A percentile compares a stretch with the other conserved stretches of the same genome.
Evolutionary conservation across 768 basidiomycete genomes (phyloP).

Genomic region (Serpula lacrymans): DNA sequence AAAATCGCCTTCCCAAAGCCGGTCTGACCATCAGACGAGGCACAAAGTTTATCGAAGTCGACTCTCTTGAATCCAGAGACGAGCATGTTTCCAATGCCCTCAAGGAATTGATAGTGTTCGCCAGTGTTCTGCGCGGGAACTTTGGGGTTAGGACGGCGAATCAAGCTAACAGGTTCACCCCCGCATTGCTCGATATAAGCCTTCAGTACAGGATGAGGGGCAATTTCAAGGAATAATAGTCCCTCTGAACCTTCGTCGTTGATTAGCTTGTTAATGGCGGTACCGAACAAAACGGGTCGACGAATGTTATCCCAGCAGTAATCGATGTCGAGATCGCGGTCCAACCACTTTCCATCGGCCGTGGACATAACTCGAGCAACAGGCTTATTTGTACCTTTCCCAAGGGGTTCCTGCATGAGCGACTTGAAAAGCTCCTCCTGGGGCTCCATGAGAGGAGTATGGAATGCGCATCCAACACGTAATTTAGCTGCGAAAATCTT

Average conservation of each 20-base stretch:
- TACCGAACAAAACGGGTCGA: slow-evolving; percentile 30
- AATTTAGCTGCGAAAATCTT: slow-evolving; percentile 15
- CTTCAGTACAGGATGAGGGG: slow-evolving; percentile 32
- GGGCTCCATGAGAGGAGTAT: slow-evolving; percentile 14
- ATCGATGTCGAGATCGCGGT: slow-evolving; percentile 17
- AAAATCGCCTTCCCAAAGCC: slow-evolving; percentile 23
- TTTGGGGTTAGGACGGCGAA: slow-evolving; percentile 30
- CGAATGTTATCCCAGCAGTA: slow-evolving; percentile 37
- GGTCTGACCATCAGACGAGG: slow-evolving; percentile 4
- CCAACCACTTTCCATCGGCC: slow-evolving; percentile 29
- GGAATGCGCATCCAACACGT: slow-evolving; percentile 12
- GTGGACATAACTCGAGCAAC: slow-evolving; percentile 33
- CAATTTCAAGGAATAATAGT: slow-evolving; percentile 28
- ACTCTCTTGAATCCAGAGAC: slow-evolving; percentile 15
- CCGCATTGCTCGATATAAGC: slow-evolving; percentile 32
- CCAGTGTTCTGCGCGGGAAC: slow-evolving; percentile 28
- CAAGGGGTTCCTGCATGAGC: slow-evolving; percentile 3
- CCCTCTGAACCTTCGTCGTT: slow-evolving; percentile 26
- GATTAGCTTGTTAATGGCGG: slow-evolving; percentile 27
- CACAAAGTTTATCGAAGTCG: slow-evolving; percentile 2
- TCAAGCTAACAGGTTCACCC: slow-evolving; percentile 23
- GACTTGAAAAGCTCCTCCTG: slow-evolving; percentile 12
- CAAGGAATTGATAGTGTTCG: slow-evolving; percentile 29
- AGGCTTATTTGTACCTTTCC: slow-evolving; percentile 4
- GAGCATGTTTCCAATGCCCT: slow-evolving; percentile 29